These are phyloP conservation scores for Carex kokanica DNA, from an alignment of 176 grass and related monocot genomes.

Conservation along the genomic window DNA sequence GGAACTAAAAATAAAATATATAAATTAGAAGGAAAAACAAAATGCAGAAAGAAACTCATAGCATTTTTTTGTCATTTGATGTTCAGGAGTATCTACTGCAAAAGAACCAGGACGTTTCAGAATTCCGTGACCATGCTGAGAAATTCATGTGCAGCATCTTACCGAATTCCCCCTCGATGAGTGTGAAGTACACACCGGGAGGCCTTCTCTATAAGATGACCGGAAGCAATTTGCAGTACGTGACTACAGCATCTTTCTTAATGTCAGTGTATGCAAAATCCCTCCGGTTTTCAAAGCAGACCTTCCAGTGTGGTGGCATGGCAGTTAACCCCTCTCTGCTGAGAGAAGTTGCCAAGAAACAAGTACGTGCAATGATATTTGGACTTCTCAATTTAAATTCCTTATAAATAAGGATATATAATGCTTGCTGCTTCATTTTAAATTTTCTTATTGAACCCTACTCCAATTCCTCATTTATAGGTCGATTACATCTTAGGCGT, in stretches of 20 bases:
- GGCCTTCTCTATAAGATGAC: conserved; percentile 35
- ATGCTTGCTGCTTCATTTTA: not conserved
- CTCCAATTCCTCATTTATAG: conserved; percentile 22
- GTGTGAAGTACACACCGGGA: conserved; percentile 31
- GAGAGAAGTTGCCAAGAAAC: conserved; percentile 12
- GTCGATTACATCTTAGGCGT: conserved; percentile 68
- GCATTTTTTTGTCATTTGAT: conserved; percentile 7
- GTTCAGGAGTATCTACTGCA: conserved; percentile 12
- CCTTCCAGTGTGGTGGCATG: conserved; percentile 7
- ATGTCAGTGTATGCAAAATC: conserved; percentile 36
- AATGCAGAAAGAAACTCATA: not conserved
- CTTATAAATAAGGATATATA: not conserved
- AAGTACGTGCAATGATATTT: conserved; percentile 12
- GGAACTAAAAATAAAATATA: not conserved
- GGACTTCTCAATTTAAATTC: not conserved
- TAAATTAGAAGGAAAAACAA: not conserved
- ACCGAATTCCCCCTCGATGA: conserved; percentile 12
- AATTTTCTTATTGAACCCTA: not conserved
- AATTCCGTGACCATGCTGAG: conserved; percentile 26
- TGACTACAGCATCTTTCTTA: conserved; percentile 36
- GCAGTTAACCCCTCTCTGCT: not conserved
- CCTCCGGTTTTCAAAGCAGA: conserved; percentile 17
- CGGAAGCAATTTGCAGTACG: conserved; percentile 48
- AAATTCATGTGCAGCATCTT: conserved; percentile 30
- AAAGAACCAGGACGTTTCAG: conserved; percentile 18